Evolutionary conservation across 768 basidiomycete genomes (phyloP), one percentile per base, ranked within the genome.

Genomic region (Leccinum pellstonianum): DNA sequence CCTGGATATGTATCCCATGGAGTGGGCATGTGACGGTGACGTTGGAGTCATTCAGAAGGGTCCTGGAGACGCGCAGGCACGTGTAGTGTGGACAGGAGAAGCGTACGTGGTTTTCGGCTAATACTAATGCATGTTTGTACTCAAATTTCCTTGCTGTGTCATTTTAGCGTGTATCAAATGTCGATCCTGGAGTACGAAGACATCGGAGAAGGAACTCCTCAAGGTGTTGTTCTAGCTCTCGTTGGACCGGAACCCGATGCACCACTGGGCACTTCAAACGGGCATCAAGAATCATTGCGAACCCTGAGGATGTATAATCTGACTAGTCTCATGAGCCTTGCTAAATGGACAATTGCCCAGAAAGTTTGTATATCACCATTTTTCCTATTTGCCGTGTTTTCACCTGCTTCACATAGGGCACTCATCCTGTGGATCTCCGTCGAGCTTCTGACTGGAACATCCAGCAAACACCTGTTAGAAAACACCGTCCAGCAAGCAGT

Each of bases 231-330:
- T 27, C 79, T 94, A 3, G 84, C 83, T 4, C 81, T 94, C 27
- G 87, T 93, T 6, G 87, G 90, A 19, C 83, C 86, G 1, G 82
- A 85, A 19, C 68, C 77, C 3, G 83, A 84, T 21, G 77, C 80
- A 5, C 72, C 77, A 2, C 33, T 33, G 33, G 65, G 68, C 29
- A 68, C 69, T 33, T 65, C 68, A 51, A 66, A 53, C 43, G 84
- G 81, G 60, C 85, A 90, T 38, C 73, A 80, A 54, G 88, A 90
- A 63, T 70, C 79, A 7, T 66, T 78, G 41, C 80, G 85, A 51
- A 77, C 79, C 7, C 73, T 93, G 43, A 83, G 92, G 43, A 93
- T 94, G 91, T 94, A 94, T 71, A 93, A 86, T 66, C 78, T 94
- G 19, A 78, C 84, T 19, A 91, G 91, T 68, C 74, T 94, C 6